Percentiles rank a stretch among this genome's conserved stretches.
Evolutionary conservation across 2,329 filamentous ascomycete genomes (phyloP).

Genomic region (Fusarium multiceps): DNA sequence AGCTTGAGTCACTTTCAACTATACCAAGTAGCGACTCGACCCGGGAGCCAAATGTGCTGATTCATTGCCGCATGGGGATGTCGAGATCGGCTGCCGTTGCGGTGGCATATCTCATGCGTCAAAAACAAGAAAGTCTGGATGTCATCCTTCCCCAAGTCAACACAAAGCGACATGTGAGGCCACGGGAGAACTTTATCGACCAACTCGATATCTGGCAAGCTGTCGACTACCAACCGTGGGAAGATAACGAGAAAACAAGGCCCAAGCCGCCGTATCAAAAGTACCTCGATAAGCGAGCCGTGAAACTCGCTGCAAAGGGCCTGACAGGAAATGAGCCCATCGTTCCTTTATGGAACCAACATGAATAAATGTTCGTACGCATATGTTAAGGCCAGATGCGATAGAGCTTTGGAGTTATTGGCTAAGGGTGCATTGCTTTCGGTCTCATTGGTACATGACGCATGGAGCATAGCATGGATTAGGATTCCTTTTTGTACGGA

Average conservation of each 20-base stretch:
- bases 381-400: conserved; percentile 2
- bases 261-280: conserved; percentile 45
- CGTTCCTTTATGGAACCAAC: conserved; percentile 15
- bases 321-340: conserved; percentile 40
- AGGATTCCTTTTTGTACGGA: not conserved
- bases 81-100: conserved; percentile 49
- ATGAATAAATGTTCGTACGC: conserved; percentile 1
- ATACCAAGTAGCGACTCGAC: conserved; percentile 10
- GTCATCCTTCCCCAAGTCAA: conserved; percentile 36
- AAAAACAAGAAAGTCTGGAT: conserved; percentile 26
- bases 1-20: conserved; percentile 7
- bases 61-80: conserved; percentile 51
- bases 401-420: conserved; percentile 9
- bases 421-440: conserved; percentile 2
- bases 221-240: conserved; percentile 47
- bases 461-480: not conserved
- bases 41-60: conserved; percentile 40
- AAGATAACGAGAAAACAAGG: conserved; percentile 37
- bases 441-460: conserved; percentile 13
- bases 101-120: conserved; percentile 51
- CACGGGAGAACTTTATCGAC: conserved; percentile 47
- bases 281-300: conserved; percentile 37
- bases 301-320: conserved; percentile 34
- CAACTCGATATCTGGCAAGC: conserved; percentile 51
- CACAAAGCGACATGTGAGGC: conserved; percentile 41